Base-by-base conservation (phyloP, 148 eudicot genomes). In the Polygonum aviculare region DNA sequence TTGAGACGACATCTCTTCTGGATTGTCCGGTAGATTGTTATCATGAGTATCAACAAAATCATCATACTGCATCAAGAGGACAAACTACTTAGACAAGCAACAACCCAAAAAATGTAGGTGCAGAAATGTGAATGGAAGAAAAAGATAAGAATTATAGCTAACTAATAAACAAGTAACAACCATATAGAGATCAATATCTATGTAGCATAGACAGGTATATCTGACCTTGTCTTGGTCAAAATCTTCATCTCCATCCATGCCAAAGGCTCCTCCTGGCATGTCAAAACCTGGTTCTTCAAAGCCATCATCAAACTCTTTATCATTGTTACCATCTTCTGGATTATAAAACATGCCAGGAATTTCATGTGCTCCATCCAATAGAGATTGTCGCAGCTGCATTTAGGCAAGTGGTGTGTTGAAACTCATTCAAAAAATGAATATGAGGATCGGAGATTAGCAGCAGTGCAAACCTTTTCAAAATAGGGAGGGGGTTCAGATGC, bases 361-460 rank as follows among this genome's bases (percentile, higher is more conserved):
- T 79, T 78, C 84, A 62, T 36, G 74, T 79, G 76, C 82, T 55
- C 89, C 93, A 35, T 77, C 80, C 80, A 88, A 74, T 73, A 95
- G 94, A 48, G 91, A 88, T 77, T 87, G 81, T 40, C 99, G 89
- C 78, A 95, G 84, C 99, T 95, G 92, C 77, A 84, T 57, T 75
- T 41, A 67, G 38, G 76, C 10, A 4, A 45, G 54, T 21, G 7
- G 54, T 72, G 54, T 9, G 8, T 44, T 67, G 45, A 33, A 44
- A 44, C 54, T 10, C 31, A 33, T 19, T 9, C 14, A 15, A 15
- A 14, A 15, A 2, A 62, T 62, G 21, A 59, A 59, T 2, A 26
- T 62, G 38, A 62, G 33, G 16, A 62, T 10, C 26, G 12, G 2
- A 45, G 45, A 75, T 18, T 19, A 72, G 14, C 45, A 40, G 72